Base-by-base conservation (phyloP, 495 filamentous ascomycete genomes). In the Aspergillus carlsbadensis region DNA sequence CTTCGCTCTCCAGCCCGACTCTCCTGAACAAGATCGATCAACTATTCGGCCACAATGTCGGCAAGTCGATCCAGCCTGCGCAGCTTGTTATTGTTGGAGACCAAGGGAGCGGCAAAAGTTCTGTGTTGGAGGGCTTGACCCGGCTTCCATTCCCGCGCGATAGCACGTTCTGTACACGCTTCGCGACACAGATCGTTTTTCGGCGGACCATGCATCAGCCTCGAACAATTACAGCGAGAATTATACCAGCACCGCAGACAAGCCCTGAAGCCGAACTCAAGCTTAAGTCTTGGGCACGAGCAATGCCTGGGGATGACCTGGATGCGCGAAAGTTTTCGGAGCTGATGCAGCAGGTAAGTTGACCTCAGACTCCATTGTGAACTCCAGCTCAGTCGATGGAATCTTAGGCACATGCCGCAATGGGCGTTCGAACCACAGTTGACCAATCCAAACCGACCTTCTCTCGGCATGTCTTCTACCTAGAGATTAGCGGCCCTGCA, bases 401-500 rank as follows among this genome's bases (percentile, higher is more conserved):
- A 35, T 35, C 24, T 4, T 54, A 72, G 70, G 69, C 66, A 14
- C 61, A 71, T 17, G 41, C 52, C 0, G 10, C 63, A 0, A 75
- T 75, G 67, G 70, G 64, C 0, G 31, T 78, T 10, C 70, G 65
- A 3, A 54, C 39, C 4, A 42, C 60, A 0, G 54, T 52, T 4
- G 60, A 54, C 40, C 24, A 22, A 11, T 35, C 40, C 1, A 54
- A 56, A 22, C 59, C 68, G 5, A 70, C 75, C 0, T 87, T 89
- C 54, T 81, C 80, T 2, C 67, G 77, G 5, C 76, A 85, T 60
- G 70, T 88, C 2, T 73, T 88, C 11, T 78, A 74, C 33, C 72
- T 88, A 15, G 82, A 87, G 61, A 79, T 86, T 4, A 55, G 56
- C 20, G 83, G 87, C 0, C 85, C 84, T 0, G 43, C 81, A 2